These are phyloP conservation scores for Glycine latifolia DNA, from an alignment of 306 rosid genomes.

Conservation along the genomic window DNA sequence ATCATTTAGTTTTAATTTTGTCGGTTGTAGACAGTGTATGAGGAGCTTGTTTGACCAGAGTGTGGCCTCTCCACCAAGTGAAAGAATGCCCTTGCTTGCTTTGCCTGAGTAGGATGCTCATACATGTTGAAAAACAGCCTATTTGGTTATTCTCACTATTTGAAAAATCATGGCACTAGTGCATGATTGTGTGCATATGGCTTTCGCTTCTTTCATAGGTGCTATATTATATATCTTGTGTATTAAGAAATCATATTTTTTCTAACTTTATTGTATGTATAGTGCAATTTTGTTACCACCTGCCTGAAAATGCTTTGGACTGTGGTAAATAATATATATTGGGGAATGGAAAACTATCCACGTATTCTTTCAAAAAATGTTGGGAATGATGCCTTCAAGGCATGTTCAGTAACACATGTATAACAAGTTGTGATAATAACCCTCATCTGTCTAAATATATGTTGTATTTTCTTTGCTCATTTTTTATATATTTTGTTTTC, in stretches of 20 bases:
- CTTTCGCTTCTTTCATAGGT: slow-evolving; percentile 3
- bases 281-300: slow-evolving; percentile 22
- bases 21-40: neutral
- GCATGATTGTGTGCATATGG: slow-evolving; percentile 16
- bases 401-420: slow-evolving; percentile 19
- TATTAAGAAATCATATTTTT: slow-evolving; percentile 9
- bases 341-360: neutral
- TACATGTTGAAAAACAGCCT: neutral
- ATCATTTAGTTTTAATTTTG: slow-evolving; percentile 30
- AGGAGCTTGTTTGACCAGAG: neutral
- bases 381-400: slow-evolving; percentile 13
- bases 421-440: slow-evolving; percentile 16
- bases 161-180: slow-evolving; percentile 12
- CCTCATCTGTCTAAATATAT: neutral
- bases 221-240: slow-evolving; percentile 32
- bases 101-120: slow-evolving; percentile 27
- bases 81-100: neutral
- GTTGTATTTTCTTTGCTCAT: neutral
- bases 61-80: slow-evolving; percentile 10
- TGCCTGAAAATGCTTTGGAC: slow-evolving; percentile 33
- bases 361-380: neutral
- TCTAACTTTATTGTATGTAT: slow-evolving; percentile 16
- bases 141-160: slow-evolving; percentile 21
- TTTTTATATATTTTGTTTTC: neutral
- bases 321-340: slow-evolving; percentile 12